phyloP scores from a whole-genome alignment of 2,329 filamentous ascomycete genomes.

The Bertia moriformis region DNA sequence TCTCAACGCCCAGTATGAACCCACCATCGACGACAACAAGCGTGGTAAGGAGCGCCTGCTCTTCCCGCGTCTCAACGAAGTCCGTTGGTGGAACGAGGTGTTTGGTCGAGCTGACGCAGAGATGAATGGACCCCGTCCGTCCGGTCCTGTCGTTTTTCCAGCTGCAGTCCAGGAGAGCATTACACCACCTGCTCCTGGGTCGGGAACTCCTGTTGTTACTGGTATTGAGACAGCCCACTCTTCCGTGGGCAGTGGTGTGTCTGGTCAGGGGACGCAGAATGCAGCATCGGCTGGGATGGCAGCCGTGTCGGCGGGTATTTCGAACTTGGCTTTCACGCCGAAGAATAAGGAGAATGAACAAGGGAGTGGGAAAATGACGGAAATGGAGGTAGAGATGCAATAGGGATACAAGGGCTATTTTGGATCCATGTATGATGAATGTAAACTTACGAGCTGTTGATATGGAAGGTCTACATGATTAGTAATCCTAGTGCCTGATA shows the following conservation, averaged over 20 bases:
- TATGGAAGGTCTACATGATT: too few species aligned
- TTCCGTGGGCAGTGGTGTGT: not conserved
- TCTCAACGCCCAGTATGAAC: slow-evolving; percentile 65
- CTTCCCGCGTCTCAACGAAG: slow-evolving; percentile 61
- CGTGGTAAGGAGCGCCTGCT: slow-evolving; percentile 72
- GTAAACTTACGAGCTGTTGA: too few species aligned
- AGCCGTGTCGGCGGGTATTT: slow-evolving; percentile 1
- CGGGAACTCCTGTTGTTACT: not conserved
- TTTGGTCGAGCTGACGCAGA: slow-evolving; percentile 80
- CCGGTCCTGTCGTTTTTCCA: not conserved
- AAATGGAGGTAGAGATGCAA: slow-evolving; percentile 1
- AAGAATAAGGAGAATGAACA: not conserved
- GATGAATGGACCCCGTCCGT: slow-evolving; percentile 58
- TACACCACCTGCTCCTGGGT: not conserved
- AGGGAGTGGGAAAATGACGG: not conserved
- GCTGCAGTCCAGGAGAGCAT: not conserved
- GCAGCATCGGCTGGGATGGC: slow-evolving; percentile 31
- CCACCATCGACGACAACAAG: slow-evolving; percentile 60
- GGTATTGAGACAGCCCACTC: not conserved
- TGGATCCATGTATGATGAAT: too few species aligned
- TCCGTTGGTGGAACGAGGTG: slow-evolving; percentile 86
- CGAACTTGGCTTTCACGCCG: not conserved
- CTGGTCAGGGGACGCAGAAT: not conserved
- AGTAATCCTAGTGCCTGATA: too few species aligned
- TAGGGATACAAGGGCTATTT: too few species aligned